Evolutionary conservation across 768 basidiomycete species (phyloP).

Genomic region (Tylopilus sp.): DNA sequence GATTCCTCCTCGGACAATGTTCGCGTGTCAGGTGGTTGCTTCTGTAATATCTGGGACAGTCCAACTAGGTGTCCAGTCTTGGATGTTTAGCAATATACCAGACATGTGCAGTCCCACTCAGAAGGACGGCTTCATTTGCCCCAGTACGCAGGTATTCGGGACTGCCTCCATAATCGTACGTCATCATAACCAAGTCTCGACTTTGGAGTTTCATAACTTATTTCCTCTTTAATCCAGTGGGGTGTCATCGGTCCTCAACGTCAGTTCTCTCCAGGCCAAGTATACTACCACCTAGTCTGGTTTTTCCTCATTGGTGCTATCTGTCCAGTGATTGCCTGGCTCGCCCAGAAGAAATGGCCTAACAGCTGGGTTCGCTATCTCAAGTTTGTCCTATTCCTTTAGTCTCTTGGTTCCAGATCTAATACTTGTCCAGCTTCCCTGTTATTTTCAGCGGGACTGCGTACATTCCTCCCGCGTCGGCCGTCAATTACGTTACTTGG

Average conservation of each 20-base stretch:
- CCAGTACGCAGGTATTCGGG: slow-evolving; percentile 49
- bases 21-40: slow-evolving; percentile 55
- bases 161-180: slow-evolving; percentile 57
- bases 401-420: not conserved
- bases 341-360: slow-evolving; percentile 57
- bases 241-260: slow-evolving; percentile 80
- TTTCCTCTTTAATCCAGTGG: slow-evolving; percentile 38
- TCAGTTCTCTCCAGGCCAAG: slow-evolving; percentile 66
- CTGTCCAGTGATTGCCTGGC: slow-evolving; percentile 54
- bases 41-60: slow-evolving; percentile 67
- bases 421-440: too few relatives aligned
- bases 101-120: slow-evolving; percentile 47
- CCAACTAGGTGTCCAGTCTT: slow-evolving; percentile 72
- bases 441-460: slow-evolving; percentile 40
- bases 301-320: slow-evolving; percentile 79
- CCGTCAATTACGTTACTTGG: slow-evolving; percentile 68
- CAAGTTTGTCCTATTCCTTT: slow-evolving; percentile 44
- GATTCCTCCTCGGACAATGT: slow-evolving; percentile 71
- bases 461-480: slow-evolving; percentile 61
- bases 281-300: slow-evolving; percentile 60
- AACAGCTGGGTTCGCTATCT: slow-evolving; percentile 60
- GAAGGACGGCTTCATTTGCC: slow-evolving; percentile 49
- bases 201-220: too few relatives aligned
- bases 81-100: slow-evolving; percentile 60
- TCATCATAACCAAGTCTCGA: slow-evolving; percentile 7